Conservation (phyloP, 2,329 filamentous ascomycete species). For the Thermothelomyces thermophilus region DNA sequence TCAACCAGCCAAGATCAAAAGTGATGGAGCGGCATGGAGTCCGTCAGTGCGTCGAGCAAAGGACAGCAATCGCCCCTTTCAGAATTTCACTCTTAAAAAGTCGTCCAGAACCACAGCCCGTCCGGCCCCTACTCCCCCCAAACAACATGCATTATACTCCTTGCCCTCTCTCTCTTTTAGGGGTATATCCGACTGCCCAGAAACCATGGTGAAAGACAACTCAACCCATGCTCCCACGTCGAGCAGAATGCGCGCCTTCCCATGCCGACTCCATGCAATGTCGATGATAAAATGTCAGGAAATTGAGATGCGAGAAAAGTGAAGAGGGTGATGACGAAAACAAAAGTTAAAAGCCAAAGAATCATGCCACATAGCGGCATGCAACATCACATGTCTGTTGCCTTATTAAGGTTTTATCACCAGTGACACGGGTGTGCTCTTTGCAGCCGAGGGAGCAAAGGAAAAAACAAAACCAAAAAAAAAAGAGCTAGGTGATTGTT, state of each 20-base stretch:
- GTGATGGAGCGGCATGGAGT: too few species aligned
- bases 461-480: background rate
- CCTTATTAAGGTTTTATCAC: too few species aligned
- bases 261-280: slow-evolving; percentile 15
- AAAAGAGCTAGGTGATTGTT: background rate
- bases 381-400: background rate
- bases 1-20: background rate
- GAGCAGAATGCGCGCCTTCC: slow-evolving; percentile 13
- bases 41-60: too few species aligned
- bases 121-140: background rate
- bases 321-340: background rate
- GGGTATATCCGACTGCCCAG: slow-evolving; percentile 14
- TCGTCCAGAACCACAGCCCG: background rate
- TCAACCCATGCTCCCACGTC: slow-evolving; percentile 7
- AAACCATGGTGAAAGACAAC: slow-evolving; percentile 7
- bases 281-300: slow-evolving; percentile 4
- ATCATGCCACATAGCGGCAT: background rate
- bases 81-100: background rate
- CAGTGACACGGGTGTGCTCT: too few species aligned
- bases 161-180: slow-evolving; percentile 6
- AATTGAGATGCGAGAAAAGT: background rate
- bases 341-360: background rate
- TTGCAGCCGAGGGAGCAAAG: background rate
- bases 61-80: too few species aligned
- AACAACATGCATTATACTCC: background rate